Percentiles rank a stretch among this genome's conserved stretches.
Conservation (phyloP, 805 yeast genomes). For the Candida ascalaphidarum region DNA sequence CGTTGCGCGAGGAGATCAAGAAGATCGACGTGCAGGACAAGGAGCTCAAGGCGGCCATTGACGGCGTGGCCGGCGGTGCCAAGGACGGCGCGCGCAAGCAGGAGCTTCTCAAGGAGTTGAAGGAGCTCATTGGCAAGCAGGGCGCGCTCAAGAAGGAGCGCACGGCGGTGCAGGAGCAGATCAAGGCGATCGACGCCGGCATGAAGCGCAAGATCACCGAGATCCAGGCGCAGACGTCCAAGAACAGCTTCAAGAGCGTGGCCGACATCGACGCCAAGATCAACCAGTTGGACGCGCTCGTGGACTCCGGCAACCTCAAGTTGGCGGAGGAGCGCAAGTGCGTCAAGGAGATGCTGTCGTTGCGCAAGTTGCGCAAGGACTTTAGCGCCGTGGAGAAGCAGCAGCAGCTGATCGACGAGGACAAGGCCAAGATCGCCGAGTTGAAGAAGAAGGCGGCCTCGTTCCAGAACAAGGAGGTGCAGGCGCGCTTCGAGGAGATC, state of each 20-base stretch:
- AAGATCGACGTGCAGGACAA: slow-evolving; percentile 48
- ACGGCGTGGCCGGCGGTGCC: slow-evolving; percentile 26
- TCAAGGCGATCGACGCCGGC: slow-evolving; percentile 59
- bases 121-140: slow-evolving; percentile 37
- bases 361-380: slow-evolving; percentile 76
- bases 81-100: slow-evolving; percentile 21
- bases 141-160: slow-evolving; percentile 40
- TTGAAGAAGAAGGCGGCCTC: slow-evolving; percentile 60
- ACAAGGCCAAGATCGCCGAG: slow-evolving; percentile 65
- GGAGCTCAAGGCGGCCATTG: slow-evolving; percentile 47
- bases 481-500: slow-evolving; percentile 57
- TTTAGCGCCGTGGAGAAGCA: slow-evolving; percentile 63
- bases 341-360: slow-evolving; percentile 76
- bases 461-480: slow-evolving; percentile 55
- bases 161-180: slow-evolving; percentile 54
- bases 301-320: slow-evolving; percentile 71
- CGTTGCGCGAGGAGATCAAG: slow-evolving; percentile 52
- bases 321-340: slow-evolving; percentile 85
- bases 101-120: slow-evolving; percentile 26
- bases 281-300: slow-evolving; percentile 56
- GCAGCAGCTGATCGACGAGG: slow-evolving; percentile 73
- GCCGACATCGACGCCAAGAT: slow-evolving; percentile 66
- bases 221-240: slow-evolving; percentile 62
- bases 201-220: slow-evolving; percentile 72
- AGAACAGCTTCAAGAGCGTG: slow-evolving; percentile 56